Percentiles rank a stretch among this genome's conserved stretches.
phyloP scores from a whole-genome alignment of 306 rosid genomes.

The Trichosanthes cucumerina region DNA sequence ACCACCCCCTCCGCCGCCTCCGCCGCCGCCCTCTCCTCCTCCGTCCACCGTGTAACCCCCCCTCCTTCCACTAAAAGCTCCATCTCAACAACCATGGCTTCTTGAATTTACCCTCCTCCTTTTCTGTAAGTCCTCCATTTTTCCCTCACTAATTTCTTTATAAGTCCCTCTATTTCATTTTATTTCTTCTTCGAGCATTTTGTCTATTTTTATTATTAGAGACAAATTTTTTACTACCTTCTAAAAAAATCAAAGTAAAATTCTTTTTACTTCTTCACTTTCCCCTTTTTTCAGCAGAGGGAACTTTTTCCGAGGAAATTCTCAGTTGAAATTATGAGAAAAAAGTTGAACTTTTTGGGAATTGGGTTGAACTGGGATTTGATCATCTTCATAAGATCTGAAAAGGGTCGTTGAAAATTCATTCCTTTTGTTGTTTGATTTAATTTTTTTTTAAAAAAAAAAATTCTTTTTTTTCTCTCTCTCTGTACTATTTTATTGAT shows the following conservation, averaged over 20 bases:
- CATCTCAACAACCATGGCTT: too few relatives aligned
- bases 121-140: not conserved
- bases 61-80: too few relatives aligned
- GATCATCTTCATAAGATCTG: not conserved
- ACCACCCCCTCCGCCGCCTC: not conserved
- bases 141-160: not conserved
- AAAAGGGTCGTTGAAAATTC: not conserved
- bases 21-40: not conserved
- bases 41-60: not conserved
- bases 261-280: not conserved
- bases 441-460: not conserved
- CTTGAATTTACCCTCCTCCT: not conserved
- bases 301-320: not conserved
- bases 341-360: not conserved
- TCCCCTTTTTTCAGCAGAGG: not conserved
- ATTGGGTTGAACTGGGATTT: not conserved
- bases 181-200: too few relatives aligned
- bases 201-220: too few relatives aligned
- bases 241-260: too few relatives aligned
- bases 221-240: too few relatives aligned
- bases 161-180: not conserved
- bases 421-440: not conserved
- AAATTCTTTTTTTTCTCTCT: not conserved
- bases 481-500: not conserved
- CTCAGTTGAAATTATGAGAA: not conserved